phyloP scores from a whole-genome alignment of 805 yeast genomes.

The Yarrowia keelungensis region DNA sequence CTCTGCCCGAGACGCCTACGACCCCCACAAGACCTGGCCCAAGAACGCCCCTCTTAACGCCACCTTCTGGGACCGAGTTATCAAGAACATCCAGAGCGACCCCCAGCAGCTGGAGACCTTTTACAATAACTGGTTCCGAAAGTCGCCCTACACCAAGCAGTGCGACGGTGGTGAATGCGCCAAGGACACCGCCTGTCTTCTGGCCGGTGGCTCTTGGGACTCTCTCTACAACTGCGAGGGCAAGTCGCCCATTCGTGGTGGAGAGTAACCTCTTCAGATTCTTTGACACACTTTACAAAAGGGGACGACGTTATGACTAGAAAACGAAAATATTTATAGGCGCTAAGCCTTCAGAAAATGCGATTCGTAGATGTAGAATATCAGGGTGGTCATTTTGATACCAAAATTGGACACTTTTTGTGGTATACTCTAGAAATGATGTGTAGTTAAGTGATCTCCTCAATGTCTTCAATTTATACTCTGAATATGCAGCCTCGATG shows the following conservation, averaged over 20 bases:
- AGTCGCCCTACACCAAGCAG: constrained; percentile 29
- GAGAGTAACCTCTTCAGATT: not conserved
- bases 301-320: constrained; percentile 9
- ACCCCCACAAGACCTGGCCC: constrained; percentile 69
- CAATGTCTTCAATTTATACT: too few species aligned
- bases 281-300: not conserved
- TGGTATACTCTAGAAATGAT: too few species aligned
- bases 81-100: constrained; percentile 30
- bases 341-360: not conserved
- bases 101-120: constrained; percentile 22
- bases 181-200: constrained; percentile 25
- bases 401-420: too few species aligned
- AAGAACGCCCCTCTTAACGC: constrained; percentile 64
- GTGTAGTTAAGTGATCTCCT: too few species aligned
- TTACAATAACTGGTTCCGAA: constrained; percentile 33
- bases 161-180: constrained; percentile 21
- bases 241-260: constrained; percentile 27
- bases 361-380: not conserved
- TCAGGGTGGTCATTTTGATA: too few species aligned
- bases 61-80: constrained; percentile 63
- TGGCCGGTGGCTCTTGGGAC: constrained; percentile 34
- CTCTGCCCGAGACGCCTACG: constrained; percentile 50
- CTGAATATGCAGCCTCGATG: too few species aligned
- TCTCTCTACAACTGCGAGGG: constrained; percentile 36
- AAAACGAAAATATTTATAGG: constrained; percentile 14